Evolutionary conservation across 257 asterid genomes (phyloP).

Genomic region (Solanum chaucha): DNA sequence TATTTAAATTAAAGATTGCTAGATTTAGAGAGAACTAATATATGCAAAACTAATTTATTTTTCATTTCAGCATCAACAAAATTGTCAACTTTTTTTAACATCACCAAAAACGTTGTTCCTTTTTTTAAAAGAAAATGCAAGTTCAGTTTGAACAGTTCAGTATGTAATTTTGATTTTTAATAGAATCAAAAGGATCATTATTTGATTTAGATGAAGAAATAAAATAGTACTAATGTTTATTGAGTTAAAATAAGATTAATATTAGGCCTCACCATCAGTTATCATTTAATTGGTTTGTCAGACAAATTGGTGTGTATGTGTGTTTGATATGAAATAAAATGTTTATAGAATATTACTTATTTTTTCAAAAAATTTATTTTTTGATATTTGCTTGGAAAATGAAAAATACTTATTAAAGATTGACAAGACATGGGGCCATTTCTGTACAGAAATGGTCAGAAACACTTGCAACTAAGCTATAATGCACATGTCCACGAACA

Average conservation of each 20-base stretch:
- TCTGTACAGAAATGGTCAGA: not conserved
- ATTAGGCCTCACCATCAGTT: not conserved
- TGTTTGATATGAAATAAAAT: not conserved
- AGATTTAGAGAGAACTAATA: no score
- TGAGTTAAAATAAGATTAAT: not conserved
- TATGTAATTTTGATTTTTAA: not conserved
- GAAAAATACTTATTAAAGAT: not conserved
- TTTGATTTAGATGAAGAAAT: not conserved
- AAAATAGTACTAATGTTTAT: no score
- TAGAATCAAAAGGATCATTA: not conserved
- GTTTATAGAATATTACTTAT: not conserved
- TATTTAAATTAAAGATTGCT: no score
- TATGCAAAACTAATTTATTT: not conserved
- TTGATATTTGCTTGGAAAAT: not conserved
- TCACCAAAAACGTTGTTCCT: no score
- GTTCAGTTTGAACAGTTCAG: not conserved
- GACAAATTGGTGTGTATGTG: not conserved
- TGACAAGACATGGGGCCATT: not conserved
- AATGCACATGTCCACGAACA: not conserved
- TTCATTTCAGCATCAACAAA: not conserved
- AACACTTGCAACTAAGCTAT: not conserved
- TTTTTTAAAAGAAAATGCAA: not conserved
- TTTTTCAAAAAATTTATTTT: not conserved
- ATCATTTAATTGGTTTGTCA: not conserved
- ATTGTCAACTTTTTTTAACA: not conserved